Base-by-base conservation (phyloP, 2,329 filamentous ascomycete species). In the Penicillium sp. region DNA sequence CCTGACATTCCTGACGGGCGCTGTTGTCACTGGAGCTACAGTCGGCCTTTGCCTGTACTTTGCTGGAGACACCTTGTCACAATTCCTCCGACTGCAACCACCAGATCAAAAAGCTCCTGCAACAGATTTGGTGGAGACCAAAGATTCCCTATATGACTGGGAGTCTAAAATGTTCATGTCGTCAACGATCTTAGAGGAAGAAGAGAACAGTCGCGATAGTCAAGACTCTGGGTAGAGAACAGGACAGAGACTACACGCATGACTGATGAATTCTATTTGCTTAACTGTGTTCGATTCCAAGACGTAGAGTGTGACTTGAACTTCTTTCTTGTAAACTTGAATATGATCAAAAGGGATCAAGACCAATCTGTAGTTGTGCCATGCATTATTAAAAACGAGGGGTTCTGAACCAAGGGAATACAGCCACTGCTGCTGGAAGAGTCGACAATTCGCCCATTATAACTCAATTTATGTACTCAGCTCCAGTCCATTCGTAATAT, bases 11-110 rank as follows among this genome's bases (percentile, higher is more conserved):
- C 59, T 62, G 43, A 60, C 62, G 10, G 83, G 87, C 26, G 91
- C 90, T 7, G 82, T 85, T 35, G 75, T 90, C 19, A 81, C 92
- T 55, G 91, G 91, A n/a, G 77, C 88, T 55, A 54, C 85, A 11
- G 79, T 87, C 30, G 91, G 90, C 55, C 74, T 87, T 54, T 65
- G 84, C 19, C 75, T 93, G 46, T 83, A 85, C 69, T 76, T 85
- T 56, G 80, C 82, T 19, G 88, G 87, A 60, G 80, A 78, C 59
- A 70, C 84, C 59, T 73, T 90, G 55, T 81, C 84, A 5, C 80
- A 84, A 1, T 67, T 82, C 1, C 71, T 84, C 38, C 68, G 73
- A 37, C 55, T 64, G 75, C 35, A 73, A 30, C 53, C 52, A 6
- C 58, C 76, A 25, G 65, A 38, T 30, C 54, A 40, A 48, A 26